phyloP scores from a whole-genome alignment of 352 stramenopile genomes.

The Aphanomyces invadans region DNA sequence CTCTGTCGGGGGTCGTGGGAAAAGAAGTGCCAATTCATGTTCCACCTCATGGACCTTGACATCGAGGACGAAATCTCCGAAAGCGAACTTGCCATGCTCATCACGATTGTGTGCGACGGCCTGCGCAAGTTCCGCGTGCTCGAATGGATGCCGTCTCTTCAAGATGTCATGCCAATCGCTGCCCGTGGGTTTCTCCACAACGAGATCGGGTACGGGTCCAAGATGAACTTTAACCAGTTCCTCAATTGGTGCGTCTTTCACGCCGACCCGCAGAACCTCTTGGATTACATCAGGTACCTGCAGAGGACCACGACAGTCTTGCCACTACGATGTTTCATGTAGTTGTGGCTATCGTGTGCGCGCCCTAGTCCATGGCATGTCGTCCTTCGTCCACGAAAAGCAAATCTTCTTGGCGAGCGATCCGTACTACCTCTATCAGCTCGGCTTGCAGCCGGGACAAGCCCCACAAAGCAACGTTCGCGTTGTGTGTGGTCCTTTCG shows the following conservation, averaged over 20 bases:
- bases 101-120: conserved; percentile 44
- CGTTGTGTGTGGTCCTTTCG: conserved; percentile 37
- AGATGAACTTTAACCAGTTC: conserved; percentile 63
- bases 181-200: conserved; percentile 63
- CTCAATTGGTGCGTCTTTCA: conserved; percentile 62
- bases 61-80: conserved; percentile 68
- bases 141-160: conserved; percentile 31
- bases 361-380: conserved; percentile 32
- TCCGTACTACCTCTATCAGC: conserved; percentile 34
- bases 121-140: conserved; percentile 35
- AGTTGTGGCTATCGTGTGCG: conserved; percentile 46
- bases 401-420: background rate
- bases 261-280: conserved; percentile 42
- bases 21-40: conserved; percentile 50
- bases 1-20: conserved; percentile 43
- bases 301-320: no score
- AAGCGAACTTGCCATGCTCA: conserved; percentile 53
- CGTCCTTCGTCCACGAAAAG: conserved; percentile 29
- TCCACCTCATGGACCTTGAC: conserved; percentile 62
- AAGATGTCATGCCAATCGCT: conserved; percentile 43
- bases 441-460: conserved; percentile 25
- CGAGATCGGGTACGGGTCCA: conserved; percentile 47
- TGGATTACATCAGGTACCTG: conserved; percentile 41
- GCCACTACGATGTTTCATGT: background rate
- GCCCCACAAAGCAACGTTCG: conserved; percentile 24